phyloP scores from a whole-genome alignment of 2,329 filamentous ascomycete genomes.

The Thielaviopsis ethacetica region DNA sequence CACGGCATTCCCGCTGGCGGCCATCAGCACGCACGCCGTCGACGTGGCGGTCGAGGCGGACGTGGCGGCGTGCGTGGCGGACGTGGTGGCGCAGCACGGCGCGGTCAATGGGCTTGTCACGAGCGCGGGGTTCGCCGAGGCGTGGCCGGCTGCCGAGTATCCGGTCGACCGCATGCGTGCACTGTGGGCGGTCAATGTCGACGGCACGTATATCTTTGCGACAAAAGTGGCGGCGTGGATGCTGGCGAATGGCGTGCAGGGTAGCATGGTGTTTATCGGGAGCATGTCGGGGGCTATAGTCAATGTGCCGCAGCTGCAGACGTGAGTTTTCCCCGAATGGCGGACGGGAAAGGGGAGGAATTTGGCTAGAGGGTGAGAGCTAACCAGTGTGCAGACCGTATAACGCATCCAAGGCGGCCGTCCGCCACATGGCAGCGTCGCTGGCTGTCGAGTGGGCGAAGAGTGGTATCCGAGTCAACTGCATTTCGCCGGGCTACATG shows the following conservation, averaged over 20 bases:
- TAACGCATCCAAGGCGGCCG: conserved; percentile 83
- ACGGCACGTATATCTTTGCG: conserved; percentile 80
- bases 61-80: conserved; percentile 1
- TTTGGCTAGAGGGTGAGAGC: neutral
- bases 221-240: conserved; percentile 73
- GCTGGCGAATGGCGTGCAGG: conserved; percentile 61
- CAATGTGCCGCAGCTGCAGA: conserved; percentile 89
- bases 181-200: conserved; percentile 88
- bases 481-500: conserved; percentile 94
- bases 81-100: conserved; percentile 44
- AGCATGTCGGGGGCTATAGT: conserved; percentile 91
- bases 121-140: conserved; percentile 92
- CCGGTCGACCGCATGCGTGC: conserved; percentile 82
- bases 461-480: conserved; percentile 80
- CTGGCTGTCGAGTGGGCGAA: conserved; percentile 89
- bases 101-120: conserved; percentile 87
- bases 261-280: conserved; percentile 86
- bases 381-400: conserved; percentile 43
- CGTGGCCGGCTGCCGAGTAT: conserved; percentile 83
- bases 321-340: conserved; percentile 28
- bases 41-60: conserved; percentile 9
- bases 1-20: neutral
- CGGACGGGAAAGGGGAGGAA: no score
- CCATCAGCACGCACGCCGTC: conserved; percentile 64
- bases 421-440: conserved; percentile 72